Evolutionary conservation across 768 basidiomycete species (phyloP).

Genomic region (Psilocybe cubensis): DNA sequence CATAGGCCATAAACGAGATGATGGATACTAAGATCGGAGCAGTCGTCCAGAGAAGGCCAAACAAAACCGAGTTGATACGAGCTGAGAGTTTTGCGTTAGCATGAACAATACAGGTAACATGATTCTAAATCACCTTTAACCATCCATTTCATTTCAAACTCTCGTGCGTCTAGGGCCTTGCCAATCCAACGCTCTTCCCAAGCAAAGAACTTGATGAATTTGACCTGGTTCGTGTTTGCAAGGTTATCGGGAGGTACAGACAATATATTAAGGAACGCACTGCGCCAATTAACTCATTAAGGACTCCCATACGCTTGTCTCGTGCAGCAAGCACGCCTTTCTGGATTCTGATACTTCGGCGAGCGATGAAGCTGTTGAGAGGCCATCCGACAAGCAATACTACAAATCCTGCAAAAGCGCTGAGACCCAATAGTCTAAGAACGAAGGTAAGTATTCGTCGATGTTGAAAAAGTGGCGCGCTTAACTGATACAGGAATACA

Average conservation of each 20-base stretch:
- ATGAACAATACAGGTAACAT: neutral
- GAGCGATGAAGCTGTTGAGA: constrained; percentile 68
- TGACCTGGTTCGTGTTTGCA: constrained; percentile 52
- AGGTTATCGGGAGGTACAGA: neutral
- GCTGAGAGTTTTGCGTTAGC: constrained; percentile 38
- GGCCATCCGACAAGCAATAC: constrained; percentile 71
- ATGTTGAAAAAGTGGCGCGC: no score
- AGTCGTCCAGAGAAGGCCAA: constrained; percentile 70
- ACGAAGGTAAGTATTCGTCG: neutral
- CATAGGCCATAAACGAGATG: constrained; percentile 75
- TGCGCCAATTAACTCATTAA: constrained; percentile 78
- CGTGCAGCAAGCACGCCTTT: constrained; percentile 62
- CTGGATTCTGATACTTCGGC: constrained; percentile 60
- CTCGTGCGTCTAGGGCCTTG: constrained; percentile 64
- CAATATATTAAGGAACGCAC: constrained; percentile 33
- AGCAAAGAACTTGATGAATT: constrained; percentile 85
- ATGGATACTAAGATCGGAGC: constrained; percentile 84
- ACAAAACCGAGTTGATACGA: constrained; percentile 73
- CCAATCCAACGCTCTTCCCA: constrained; percentile 81
- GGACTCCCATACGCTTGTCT: constrained; percentile 77
- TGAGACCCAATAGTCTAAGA: constrained; percentile 60
- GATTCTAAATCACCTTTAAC: constrained; percentile 52
- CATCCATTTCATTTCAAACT: constrained; percentile 77
- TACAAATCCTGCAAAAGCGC: constrained; percentile 79
- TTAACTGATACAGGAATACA: constrained; percentile 79